phyloP scores from a whole-genome alignment of 2,329 filamentous ascomycete genomes.

The Ophiostoma australiae region DNA sequence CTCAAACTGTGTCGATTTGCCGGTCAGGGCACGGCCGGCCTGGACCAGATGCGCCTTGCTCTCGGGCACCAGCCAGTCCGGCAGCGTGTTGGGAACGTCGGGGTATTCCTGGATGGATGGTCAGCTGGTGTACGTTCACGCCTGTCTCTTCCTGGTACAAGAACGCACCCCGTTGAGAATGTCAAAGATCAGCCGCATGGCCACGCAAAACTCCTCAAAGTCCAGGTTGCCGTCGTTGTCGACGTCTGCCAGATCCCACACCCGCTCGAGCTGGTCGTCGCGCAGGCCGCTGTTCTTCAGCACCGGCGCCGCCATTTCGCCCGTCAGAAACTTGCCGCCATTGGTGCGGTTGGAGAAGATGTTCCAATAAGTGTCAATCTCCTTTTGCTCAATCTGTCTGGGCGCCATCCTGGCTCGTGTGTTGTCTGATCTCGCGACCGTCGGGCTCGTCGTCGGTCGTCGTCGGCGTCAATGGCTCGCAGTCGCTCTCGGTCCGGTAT shows the following conservation, averaged over 20 bases:
- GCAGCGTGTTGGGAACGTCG: constrained; percentile 79
- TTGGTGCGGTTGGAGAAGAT: constrained; percentile 58
- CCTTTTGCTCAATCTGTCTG: constrained; percentile 57
- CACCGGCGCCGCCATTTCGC: constrained; percentile 57
- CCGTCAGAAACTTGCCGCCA: constrained; percentile 55
- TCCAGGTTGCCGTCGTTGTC: constrained; percentile 96
- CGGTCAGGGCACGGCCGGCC: constrained; percentile 71
- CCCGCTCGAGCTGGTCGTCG: constrained; percentile 80
- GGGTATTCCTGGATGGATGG: constrained; percentile 66
- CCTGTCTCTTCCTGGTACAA: neutral
- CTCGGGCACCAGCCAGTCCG: constrained; percentile 96
- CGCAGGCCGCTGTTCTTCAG: constrained; percentile 60
- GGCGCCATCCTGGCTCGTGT: constrained; percentile 47
- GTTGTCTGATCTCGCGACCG: neutral
- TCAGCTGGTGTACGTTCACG: neutral
- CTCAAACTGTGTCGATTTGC: constrained; percentile 77
- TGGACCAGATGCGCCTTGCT: constrained; percentile 88
- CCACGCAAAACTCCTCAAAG: constrained; percentile 99
- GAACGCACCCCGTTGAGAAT: constrained; percentile 82
- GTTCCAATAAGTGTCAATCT: constrained; percentile 63
- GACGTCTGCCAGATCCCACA: constrained; percentile 96
- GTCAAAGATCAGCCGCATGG: constrained; percentile 97
- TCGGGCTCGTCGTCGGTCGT: neutral
- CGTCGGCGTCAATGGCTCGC: neutral
- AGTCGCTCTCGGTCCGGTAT: neutral